Evolutionary conservation across 768 basidiomycete genomes (phyloP).

Genomic region (Boletus sensibilis): DNA sequence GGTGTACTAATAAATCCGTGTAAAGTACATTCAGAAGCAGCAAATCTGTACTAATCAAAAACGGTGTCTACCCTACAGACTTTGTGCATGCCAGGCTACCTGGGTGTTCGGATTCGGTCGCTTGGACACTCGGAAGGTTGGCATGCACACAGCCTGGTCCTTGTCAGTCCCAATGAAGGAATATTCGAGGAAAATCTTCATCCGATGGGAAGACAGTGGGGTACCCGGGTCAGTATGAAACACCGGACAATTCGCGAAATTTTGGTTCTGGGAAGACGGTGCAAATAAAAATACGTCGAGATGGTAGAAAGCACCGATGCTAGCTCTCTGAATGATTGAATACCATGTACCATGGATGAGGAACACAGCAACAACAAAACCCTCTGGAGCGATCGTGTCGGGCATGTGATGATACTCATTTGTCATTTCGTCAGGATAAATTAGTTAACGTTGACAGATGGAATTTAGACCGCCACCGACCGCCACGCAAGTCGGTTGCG

Average conservation of each 20-base stretch:
- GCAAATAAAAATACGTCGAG: neutral
- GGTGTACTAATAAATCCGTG: neutral
- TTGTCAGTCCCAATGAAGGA: neutral
- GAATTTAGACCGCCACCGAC: slow-evolving; percentile 5
- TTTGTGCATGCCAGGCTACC: neutral
- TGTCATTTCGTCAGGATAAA: slow-evolving; percentile 9
- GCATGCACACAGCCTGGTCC: neutral
- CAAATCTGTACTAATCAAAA: neutral
- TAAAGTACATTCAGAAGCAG: neutral
- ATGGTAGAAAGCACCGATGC: slow-evolving; percentile 2
- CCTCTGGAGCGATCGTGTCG: neutral
- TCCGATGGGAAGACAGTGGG: neutral
- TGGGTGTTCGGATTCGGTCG: neutral
- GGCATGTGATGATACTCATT: neutral
- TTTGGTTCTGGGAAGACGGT: slow-evolving; percentile 5
- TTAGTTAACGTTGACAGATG: slow-evolving; percentile 4
- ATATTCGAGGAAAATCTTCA: slow-evolving; percentile 1
- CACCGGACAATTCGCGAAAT: neutral
- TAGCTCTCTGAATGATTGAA: neutral
- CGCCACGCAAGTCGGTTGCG: neutral
- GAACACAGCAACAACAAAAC: neutral
- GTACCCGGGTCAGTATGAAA: slow-evolving; percentile 2
- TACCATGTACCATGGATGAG: neutral
- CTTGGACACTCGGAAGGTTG: neutral
- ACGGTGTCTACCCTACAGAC: neutral